Percentiles rank a stretch among this genome's conserved stretches.
Evolutionary conservation across 75 land plant species (phyloP).

Genomic region (Cunninghamia lanceolata): DNA sequence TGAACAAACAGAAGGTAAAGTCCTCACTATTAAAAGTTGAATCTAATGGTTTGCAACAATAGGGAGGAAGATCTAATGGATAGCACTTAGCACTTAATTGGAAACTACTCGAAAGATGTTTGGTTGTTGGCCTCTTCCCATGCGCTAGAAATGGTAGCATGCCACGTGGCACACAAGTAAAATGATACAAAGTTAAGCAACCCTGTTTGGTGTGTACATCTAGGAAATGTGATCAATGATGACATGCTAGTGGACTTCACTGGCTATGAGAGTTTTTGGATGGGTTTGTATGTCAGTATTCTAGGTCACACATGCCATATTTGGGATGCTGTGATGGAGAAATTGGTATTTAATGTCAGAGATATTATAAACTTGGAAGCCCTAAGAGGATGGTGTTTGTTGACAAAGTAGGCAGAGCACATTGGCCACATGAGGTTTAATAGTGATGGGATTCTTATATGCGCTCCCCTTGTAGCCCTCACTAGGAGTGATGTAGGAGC

Average conservation of each 20-base stretch:
- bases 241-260: conserved; percentile 57
- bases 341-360: conserved; percentile 45
- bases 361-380: conserved; percentile 56
- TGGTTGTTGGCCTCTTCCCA: too few species aligned
- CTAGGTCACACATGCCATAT: conserved; percentile 57
- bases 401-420: conserved; percentile 28
- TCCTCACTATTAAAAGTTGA: too few species aligned
- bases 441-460: conserved; percentile 17
- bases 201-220: conserved; percentile 19
- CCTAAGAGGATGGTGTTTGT: conserved; percentile 57
- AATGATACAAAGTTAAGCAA: too few species aligned
- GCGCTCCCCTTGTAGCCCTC: too few species aligned
- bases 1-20: too few species aligned
- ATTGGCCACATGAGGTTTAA: conserved; percentile 48
- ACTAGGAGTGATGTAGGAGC: too few species aligned
- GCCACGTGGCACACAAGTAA: too few species aligned
- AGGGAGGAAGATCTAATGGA: too few species aligned
- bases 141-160: too few species aligned
- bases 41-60: too few species aligned
- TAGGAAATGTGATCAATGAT: conserved; percentile 43
- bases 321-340: conserved; percentile 49
- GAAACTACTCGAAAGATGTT: too few species aligned
- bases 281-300: conserved; percentile 62
- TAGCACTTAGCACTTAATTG: too few species aligned
- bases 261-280: conserved; percentile 55